phyloP scores from a whole-genome alignment of 345 rosid species.

The Citrus sp. region DNA sequence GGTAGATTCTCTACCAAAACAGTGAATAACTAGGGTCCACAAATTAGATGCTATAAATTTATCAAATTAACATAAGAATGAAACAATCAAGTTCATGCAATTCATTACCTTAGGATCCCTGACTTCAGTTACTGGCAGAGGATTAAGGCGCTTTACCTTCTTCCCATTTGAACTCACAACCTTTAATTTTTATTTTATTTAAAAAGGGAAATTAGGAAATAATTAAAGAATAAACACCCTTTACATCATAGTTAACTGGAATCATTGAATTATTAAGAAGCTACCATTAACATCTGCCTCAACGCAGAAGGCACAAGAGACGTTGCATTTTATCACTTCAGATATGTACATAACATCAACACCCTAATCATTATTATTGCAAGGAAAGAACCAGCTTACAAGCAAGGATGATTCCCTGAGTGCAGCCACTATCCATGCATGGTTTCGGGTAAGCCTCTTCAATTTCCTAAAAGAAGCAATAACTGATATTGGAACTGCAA shows the following conservation, averaged over 20 bases:
- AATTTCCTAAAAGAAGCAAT: slow-evolving; percentile 72
- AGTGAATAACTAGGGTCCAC: slow-evolving; percentile 61
- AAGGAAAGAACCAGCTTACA: slow-evolving; percentile 38
- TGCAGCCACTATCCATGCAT: slow-evolving; percentile 47
- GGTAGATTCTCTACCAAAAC: slow-evolving; percentile 96
- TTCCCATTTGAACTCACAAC: slow-evolving; percentile 73
- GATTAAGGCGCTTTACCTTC: slow-evolving; percentile 73
- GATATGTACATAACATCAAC: neutral
- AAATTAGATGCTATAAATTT: slow-evolving; percentile 26
- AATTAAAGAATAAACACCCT: neutral
- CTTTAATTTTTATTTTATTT: slow-evolving; percentile 32
- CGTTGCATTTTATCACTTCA: neutral
- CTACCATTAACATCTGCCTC: neutral
- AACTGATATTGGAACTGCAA: slow-evolving; percentile 73
- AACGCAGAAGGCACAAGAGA: neutral
- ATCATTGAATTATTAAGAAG: neutral
- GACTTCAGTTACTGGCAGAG: slow-evolving; percentile 52
- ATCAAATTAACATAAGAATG: neutral
- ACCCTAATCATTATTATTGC: neutral
- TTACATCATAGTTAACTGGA: neutral
- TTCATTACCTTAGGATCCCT: slow-evolving; percentile 74
- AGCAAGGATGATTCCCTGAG: slow-evolving; percentile 75
- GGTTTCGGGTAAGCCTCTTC: slow-evolving; percentile 71
- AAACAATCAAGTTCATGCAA: slow-evolving; percentile 12
- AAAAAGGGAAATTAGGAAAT: slow-evolving; percentile 16